These are phyloP conservation scores for Cladobotryum mycophilum DNA, from an alignment of 2,329 filamentous ascomycete species.

Conservation along the genomic window DNA sequence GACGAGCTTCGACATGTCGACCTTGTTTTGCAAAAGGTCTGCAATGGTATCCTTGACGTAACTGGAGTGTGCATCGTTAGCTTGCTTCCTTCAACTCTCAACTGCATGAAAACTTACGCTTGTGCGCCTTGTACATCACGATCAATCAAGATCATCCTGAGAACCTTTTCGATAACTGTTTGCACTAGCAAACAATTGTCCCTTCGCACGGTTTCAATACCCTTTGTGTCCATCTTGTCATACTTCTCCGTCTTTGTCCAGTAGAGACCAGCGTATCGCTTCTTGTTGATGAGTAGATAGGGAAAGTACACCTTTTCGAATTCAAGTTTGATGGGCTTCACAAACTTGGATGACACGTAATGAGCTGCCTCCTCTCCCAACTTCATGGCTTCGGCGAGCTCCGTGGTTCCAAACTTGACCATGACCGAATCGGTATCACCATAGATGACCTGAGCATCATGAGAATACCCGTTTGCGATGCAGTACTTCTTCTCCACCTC, in stretches of 20 bases:
- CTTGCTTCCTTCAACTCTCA: constrained; percentile 1
- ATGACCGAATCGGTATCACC: constrained; percentile 99
- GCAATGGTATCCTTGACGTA: constrained; percentile 97
- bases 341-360: constrained; percentile 84
- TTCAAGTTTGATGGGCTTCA: constrained; percentile 96
- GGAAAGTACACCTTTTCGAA: constrained; percentile 99
- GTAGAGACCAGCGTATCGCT: constrained; percentile 94
- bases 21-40: constrained; percentile 90
- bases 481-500: constrained; percentile 88
- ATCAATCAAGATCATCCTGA: constrained; percentile 93
- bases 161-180: constrained; percentile 92
- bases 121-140: constrained; percentile 84
- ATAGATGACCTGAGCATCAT: constrained; percentile 96
- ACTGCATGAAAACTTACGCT: constrained; percentile 70
- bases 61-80: constrained; percentile 45
- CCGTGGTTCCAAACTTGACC: constrained; percentile 93
- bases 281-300: constrained; percentile 99
- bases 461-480: constrained; percentile 87
- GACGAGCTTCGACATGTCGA: constrained; percentile 98
- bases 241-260: constrained; percentile 93
- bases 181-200: constrained; percentile 96
- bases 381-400: constrained; percentile 85
- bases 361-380: constrained; percentile 88
- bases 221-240: constrained; percentile 99
- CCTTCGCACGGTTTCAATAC: constrained; percentile 94